Percentiles rank a stretch among this genome's conserved stretches.
Conservation (phyloP, 768 basidiomycete species). For the Hygrophoropsis aurantiaca region DNA sequence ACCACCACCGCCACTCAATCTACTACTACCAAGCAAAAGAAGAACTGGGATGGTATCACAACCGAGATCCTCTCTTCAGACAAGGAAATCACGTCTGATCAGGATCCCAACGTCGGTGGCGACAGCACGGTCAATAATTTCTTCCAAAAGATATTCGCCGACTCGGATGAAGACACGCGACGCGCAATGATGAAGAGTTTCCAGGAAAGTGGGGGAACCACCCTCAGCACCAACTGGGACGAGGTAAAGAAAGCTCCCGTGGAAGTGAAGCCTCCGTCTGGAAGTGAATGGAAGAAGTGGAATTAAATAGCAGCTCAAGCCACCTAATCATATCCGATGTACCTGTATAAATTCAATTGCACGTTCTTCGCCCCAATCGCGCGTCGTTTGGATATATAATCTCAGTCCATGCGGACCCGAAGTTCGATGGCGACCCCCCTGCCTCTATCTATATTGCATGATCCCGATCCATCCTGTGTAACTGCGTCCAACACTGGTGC, state of each 20-base stretch:
- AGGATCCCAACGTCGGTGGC: slow-evolving; percentile 90
- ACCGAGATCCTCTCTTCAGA: slow-evolving; percentile 63
- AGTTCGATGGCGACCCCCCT: too few species aligned
- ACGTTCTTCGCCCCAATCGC: too few species aligned
- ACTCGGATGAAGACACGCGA: slow-evolving; percentile 88
- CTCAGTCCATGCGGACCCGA: too few species aligned
- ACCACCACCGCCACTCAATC: slow-evolving; percentile 35
- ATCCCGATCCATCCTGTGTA: too few species aligned
- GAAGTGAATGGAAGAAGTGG: slow-evolving; percentile 86
- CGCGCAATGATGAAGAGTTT: slow-evolving; percentile 99
- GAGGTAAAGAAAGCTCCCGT: slow-evolving; percentile 74
- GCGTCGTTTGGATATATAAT: too few species aligned
- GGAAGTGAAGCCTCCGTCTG: slow-evolving; percentile 80
- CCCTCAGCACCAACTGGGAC: slow-evolving; percentile 94
- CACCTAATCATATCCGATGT: too few species aligned
- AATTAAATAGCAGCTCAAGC: slow-evolving; percentile 25
- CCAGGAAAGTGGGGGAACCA: slow-evolving; percentile 91
- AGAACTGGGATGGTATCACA: slow-evolving; percentile 92
- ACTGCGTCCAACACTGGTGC: too few species aligned
- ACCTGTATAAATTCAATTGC: too few species aligned
- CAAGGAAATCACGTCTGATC: slow-evolving; percentile 64
- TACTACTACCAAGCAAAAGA: slow-evolving; percentile 42
- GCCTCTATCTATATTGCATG: too few species aligned
- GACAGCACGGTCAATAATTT: slow-evolving; percentile 84
- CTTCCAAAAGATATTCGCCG: slow-evolving; percentile 89